These are phyloP conservation scores for Daldinia childiae DNA, from an alignment of 495 filamentous ascomycete species.

Conservation along the genomic window DNA sequence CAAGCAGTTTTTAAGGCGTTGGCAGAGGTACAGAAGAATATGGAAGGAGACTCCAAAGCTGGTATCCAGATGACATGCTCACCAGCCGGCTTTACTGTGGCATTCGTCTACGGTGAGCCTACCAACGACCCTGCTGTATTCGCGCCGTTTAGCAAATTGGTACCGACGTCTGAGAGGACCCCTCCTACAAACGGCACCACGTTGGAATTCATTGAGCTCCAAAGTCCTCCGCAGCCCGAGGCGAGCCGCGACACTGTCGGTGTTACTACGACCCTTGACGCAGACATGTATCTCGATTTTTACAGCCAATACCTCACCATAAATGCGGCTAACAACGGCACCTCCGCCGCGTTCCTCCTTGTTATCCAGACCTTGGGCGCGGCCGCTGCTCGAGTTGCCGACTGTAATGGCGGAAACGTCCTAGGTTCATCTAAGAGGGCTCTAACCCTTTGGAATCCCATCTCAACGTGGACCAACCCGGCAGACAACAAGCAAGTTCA, in stretches of 20 bases:
- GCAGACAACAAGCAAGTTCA: neutral
- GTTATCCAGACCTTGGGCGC: neutral
- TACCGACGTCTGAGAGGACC: neutral
- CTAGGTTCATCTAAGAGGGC: neutral
- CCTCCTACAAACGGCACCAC: neutral
- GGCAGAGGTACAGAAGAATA: neutral
- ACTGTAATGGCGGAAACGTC: neutral
- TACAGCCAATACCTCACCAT: neutral
- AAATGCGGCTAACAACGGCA: neutral
- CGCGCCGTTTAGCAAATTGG: neutral
- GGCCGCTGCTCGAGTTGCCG: neutral
- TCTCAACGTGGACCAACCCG: neutral
- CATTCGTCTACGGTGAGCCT: neutral
- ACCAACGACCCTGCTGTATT: neutral
- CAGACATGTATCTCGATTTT: neutral
- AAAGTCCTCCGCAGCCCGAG: neutral
- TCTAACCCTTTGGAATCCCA: conserved; percentile 1
- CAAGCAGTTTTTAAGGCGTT: neutral
- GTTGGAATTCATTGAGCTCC: neutral
- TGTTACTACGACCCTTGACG: neutral
- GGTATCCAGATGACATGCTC: neutral
- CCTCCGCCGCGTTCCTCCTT: neutral
- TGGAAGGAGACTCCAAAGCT: neutral
- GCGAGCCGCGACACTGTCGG: neutral
- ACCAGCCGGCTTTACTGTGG: neutral